These are phyloP conservation scores for Gaultheria prostrata DNA, from an alignment of 148 eudicot genomes.

Conservation along the genomic window DNA sequence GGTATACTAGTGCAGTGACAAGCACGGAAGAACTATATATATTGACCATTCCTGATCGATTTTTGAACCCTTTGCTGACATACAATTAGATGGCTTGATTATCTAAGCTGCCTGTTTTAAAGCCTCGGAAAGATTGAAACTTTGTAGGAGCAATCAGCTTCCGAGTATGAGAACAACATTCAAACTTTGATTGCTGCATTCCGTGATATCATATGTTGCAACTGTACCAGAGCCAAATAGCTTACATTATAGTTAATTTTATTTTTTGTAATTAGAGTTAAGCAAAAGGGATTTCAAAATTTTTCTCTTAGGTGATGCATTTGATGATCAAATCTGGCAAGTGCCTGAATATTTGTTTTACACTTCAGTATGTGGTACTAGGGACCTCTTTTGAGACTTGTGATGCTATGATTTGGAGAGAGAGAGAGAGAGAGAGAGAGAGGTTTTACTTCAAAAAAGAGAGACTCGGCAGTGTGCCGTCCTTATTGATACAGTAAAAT, in stretches of 20 bases:
- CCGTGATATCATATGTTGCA: not conserved
- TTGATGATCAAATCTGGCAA: not conserved
- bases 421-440: no score
- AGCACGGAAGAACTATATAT: not conserved
- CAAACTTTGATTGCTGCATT: not conserved
- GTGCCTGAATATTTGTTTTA: not conserved
- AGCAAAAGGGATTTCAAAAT: not conserved
- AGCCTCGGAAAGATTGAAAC: not conserved
- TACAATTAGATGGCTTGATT: not conserved
- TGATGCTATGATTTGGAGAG: not conserved
- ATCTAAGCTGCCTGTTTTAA: not conserved
- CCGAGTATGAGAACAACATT: not conserved
- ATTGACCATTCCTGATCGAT: not conserved
- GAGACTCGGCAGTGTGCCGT: no score
- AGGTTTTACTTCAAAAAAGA: no score
- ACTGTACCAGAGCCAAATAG: not conserved
- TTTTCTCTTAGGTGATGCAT: not conserved
- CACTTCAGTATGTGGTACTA: not conserved
- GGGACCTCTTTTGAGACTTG: not conserved
- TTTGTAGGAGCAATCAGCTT: not conserved
- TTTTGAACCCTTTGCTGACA: not conserved
- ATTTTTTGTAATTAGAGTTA: not conserved
- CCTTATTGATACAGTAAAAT: no score
- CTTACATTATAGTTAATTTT: not conserved
- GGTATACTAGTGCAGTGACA: not conserved